Conservation (phyloP, 225 moss, liverwort and hornwort genomes). For the Pleurozium schreberi region DNA sequence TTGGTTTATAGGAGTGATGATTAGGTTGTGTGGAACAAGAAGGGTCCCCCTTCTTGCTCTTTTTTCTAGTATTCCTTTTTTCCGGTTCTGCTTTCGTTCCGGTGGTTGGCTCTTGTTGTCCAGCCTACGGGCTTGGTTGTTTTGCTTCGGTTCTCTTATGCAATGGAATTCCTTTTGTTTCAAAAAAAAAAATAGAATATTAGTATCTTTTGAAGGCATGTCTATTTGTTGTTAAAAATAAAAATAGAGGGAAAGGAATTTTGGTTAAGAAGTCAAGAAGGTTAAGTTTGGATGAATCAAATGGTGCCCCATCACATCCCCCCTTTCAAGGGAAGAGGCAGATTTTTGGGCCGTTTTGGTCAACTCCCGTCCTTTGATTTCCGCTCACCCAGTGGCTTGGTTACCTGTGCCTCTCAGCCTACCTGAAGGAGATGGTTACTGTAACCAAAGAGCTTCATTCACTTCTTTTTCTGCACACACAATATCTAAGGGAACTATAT, state of each 20-base stretch:
- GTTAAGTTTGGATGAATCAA: not conserved
- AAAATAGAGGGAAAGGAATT: not conserved
- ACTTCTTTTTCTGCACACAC: not conserved
- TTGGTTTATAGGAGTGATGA: no score
- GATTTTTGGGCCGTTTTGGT: no score
- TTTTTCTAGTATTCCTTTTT: no score
- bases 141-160: no score
- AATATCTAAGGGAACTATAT: not conserved
- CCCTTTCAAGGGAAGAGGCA: not conserved
- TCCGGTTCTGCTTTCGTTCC: no score
- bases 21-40: no score
- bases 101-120: no score
- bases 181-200: no score
- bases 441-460: not conserved
- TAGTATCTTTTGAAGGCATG: not conserved
- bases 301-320: not conserved
- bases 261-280: not conserved
- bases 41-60: no score
- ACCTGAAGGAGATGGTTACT: not conserved
- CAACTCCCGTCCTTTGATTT: not conserved
- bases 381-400: not conserved
- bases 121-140: no score
- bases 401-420: not conserved
- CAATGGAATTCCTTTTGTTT: no score
- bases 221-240: not conserved